These are phyloP conservation scores for Stenogyne calaminthoides DNA, from an alignment of 305 asterid genomes.

Conservation along the genomic window DNA sequence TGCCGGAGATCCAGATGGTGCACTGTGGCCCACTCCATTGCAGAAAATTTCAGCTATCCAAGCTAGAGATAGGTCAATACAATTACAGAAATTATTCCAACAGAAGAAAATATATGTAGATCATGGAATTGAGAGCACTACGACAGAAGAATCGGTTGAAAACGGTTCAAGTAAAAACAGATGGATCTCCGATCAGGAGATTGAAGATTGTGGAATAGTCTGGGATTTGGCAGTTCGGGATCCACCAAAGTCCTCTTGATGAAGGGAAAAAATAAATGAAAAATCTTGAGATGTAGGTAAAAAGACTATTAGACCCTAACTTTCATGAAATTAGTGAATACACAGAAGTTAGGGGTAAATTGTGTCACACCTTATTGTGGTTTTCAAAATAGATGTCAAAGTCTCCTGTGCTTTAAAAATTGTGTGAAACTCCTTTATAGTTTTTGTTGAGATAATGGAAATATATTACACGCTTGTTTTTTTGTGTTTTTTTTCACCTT, in stretches of 20 bases:
- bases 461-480: too few relatives aligned
- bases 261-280: background rate
- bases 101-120: conserved; percentile 22
- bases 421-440: too few relatives aligned
- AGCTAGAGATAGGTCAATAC: conserved; percentile 6
- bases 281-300: too few relatives aligned
- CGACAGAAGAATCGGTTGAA: conserved; percentile 14
- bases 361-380: too few relatives aligned
- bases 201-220: conserved; percentile 5
- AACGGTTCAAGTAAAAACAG: conserved; percentile 1
- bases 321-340: too few relatives aligned
- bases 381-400: too few relatives aligned
- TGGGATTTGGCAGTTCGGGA: background rate
- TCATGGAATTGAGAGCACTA: conserved; percentile 1
- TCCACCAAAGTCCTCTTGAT: background rate
- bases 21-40: conserved; percentile 97
- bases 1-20: conserved; percentile 99
- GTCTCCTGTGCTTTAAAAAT: too few relatives aligned
- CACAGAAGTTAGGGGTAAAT: too few relatives aligned
- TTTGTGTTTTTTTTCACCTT: too few relatives aligned
- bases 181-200: conserved; percentile 21
- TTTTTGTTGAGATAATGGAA: too few relatives aligned
- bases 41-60: conserved; percentile 27
- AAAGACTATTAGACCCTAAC: too few relatives aligned
- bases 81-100: conserved; percentile 28